Base-by-base conservation (phyloP, 129 eudicot species). In the Oenanthe sinensis region DNA sequence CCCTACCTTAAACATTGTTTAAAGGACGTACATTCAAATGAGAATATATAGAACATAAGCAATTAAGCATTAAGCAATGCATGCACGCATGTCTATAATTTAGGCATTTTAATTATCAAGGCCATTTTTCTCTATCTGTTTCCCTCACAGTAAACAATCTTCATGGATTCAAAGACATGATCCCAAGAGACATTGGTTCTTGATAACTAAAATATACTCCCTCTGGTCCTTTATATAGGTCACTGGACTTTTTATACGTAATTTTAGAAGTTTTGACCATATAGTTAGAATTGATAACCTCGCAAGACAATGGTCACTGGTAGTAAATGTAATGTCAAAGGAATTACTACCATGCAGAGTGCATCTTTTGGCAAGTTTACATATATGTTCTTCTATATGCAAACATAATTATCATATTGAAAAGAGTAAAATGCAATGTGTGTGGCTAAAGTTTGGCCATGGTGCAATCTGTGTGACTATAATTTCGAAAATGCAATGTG, bases 261-360 rank as follows among this genome's bases (percentile, higher is more conserved):
- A n/a, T n/a, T n/a, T n/a, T 16, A 74, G 22, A 74, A n/a, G n/a
- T n/a, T n/a, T n/a, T n/a, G n/a, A n/a, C n/a, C n/a, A n/a, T n/a
- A n/a, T n/a, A n/a, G n/a, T n/a, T n/a, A n/a, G n/a, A n/a, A n/a
- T n/a, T n/a, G n/a, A n/a, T n/a, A n/a, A 79, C 86, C 90, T 17
- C 45, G 81, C 19, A 82, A 82, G 65, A 76, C 90, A 9, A 87
- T 87, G 49, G 86, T 91, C 78, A 87, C 97, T 2, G 87, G 95
- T 22, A 68, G 78, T 2, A 79, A 77, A 65, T 37, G 72, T 74
- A 43, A 47, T 22, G 26, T 67, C 0, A 78, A 15, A 4, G 90
- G 90, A 10, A 42, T 67, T 42, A 22, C 46, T 22, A 85, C 91
- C 33, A 77, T 73, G 72, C 77, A 78, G 46, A 72, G 77, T 42